Evolutionary conservation across 2,329 filamentous ascomycete species (phyloP).

Genomic region (Apiospora saccharicola): DNA sequence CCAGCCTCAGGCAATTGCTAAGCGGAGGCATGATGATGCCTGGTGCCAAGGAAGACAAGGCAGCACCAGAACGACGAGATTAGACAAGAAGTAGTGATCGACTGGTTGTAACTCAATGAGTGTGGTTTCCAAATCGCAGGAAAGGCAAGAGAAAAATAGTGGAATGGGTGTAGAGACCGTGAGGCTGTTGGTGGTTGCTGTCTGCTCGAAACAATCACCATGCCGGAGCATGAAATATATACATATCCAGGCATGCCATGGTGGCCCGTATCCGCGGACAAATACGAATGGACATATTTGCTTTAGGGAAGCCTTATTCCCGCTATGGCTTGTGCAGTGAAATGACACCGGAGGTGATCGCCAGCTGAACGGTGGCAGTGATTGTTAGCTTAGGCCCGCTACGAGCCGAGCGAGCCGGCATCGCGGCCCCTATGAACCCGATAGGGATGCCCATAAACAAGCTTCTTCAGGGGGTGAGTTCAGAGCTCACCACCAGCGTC

Average conservation of each 20-base stretch:
- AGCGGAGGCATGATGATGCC: conserved; percentile 1
- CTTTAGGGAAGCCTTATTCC: background rate
- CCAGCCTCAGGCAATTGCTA: background rate
- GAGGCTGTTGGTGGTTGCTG: background rate
- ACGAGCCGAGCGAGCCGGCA: conserved; percentile 4
- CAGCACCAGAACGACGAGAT: background rate
- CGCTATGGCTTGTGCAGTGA: background rate
- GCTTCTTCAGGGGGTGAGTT: background rate
- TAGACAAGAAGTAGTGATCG: background rate
- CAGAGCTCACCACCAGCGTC: background rate
- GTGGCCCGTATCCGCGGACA: too few species aligned
- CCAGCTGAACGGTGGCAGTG: background rate
- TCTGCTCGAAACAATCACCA: background rate
- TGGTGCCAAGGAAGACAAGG: background rate
- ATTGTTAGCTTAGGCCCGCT: background rate
- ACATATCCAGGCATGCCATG: background rate
- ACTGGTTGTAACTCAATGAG: background rate
- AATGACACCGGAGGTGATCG: background rate
- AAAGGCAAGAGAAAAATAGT: background rate
- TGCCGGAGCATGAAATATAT: background rate
- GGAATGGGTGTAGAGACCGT: background rate
- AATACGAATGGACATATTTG: conserved; percentile 4
- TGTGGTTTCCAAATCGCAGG: background rate
- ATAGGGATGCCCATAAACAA: background rate
- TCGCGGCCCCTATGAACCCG: background rate